phyloP scores from a whole-genome alignment of 306 rosid genomes.

The Pterocarpus santalinus region DNA sequence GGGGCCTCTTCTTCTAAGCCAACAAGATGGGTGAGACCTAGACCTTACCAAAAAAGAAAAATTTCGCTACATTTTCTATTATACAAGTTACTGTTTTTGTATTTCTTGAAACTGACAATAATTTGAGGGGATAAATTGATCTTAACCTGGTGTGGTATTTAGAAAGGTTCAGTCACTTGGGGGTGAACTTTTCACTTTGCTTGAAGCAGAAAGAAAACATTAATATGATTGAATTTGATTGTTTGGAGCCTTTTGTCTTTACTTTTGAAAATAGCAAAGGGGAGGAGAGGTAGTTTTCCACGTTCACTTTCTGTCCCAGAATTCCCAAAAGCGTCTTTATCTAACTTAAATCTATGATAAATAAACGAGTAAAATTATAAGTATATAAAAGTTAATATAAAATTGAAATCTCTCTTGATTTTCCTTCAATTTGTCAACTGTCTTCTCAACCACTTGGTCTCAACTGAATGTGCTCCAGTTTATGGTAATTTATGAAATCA shows the following conservation, averaged over 20 bases:
- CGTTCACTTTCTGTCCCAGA: not conserved
- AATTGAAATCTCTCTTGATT: constrained; percentile 11
- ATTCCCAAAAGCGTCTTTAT: not conserved
- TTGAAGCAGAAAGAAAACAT: not conserved
- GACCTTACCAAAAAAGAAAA: too few species aligned
- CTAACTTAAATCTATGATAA: constrained; percentile 18
- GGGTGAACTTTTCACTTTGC: not conserved
- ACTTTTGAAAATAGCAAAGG: not conserved
- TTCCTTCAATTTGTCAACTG: not conserved
- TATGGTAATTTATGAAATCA: not conserved
- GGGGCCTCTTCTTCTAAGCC: too few species aligned
- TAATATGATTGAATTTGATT: constrained; percentile 18
- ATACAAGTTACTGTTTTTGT: not conserved
- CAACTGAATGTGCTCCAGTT: constrained; percentile 2
- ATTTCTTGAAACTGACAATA: not conserved
- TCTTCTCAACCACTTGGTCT: not conserved
- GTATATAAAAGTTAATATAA: not conserved
- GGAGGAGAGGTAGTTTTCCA: not conserved
- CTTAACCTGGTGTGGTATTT: constrained; percentile 1
- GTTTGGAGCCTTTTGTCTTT: not conserved
- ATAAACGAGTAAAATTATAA: not conserved
- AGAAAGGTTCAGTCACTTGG: constrained; percentile 4
- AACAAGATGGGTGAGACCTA: too few species aligned
- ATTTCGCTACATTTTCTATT: not conserved
- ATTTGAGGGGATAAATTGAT: constrained; percentile 13